Conservation (phyloP, 768 basidiomycete genomes). For the Termitomyces heimii region DNA sequence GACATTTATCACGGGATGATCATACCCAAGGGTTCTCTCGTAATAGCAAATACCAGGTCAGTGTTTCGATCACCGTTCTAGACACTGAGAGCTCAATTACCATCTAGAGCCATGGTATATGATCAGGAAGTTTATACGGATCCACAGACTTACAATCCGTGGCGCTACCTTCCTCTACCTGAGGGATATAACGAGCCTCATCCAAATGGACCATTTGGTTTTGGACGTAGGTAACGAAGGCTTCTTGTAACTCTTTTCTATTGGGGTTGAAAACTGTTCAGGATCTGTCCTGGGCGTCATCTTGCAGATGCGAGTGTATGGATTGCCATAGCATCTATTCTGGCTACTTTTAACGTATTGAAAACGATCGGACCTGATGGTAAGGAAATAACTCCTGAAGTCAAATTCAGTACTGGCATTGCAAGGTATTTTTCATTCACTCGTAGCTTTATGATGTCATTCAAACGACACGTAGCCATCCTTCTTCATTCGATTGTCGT, state of each 20-base stretch:
- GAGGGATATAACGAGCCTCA: not conserved
- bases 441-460: not conserved
- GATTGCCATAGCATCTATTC: not conserved
- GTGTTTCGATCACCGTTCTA: too few species aligned
- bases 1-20: not conserved
- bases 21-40: not conserved
- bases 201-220: not conserved
- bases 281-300: not conserved
- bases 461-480: not conserved
- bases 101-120: slow-evolving; percentile 4
- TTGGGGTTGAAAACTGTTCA: not conserved
- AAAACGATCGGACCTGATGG: not conserved
- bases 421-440: not conserved
- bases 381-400: not conserved
- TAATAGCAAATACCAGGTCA: slow-evolving; percentile 5
- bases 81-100: not conserved
- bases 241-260: not conserved
- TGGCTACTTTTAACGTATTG: not conserved
- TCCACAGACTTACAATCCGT: not conserved
- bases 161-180: slow-evolving; percentile 4
- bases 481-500: not conserved
- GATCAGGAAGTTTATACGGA: slow-evolving; percentile 5
- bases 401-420: not conserved
- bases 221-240: not conserved
- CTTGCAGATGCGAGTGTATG: not conserved